A percentile compares a stretch with the other conserved stretches of the same genome.
Conservation (phyloP, 1,139 yeast genomes). For the Pichia sp. region DNA sequence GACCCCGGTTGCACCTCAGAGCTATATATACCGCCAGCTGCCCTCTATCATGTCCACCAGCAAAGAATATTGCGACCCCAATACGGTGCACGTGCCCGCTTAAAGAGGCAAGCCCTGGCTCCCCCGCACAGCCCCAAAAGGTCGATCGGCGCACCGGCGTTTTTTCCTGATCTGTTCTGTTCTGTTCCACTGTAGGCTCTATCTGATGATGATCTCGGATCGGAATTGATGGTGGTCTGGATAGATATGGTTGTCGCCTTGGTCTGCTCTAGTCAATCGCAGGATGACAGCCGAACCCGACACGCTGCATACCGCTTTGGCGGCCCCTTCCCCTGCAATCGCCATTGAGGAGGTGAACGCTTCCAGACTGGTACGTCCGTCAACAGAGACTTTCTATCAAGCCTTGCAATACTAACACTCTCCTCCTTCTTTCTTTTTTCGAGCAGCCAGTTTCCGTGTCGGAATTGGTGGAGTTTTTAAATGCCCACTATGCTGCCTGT, state of each 20-base stretch:
- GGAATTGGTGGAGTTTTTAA: constrained; percentile 1
- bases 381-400: too few species aligned
- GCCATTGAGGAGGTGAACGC: not conserved
- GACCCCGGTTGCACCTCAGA: not conserved
- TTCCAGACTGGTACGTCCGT: not conserved
- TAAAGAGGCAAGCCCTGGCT: not conserved
- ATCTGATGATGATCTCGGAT: too few species aligned
- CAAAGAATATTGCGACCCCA: not conserved
- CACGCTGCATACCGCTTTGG: not conserved
- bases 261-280: too few species aligned
- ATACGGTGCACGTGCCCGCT: not conserved
- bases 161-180: too few species aligned
- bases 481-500: not conserved
- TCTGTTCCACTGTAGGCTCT: too few species aligned
- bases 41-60: not conserved
- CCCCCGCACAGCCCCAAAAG: not conserved
- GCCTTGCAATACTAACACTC: not conserved
- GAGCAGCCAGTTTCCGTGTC: constrained; percentile 1
- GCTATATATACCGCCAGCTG: not conserved
- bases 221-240: too few species aligned
- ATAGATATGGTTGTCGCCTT: too few species aligned
- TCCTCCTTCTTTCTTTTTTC: not conserved
- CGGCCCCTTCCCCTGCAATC: not conserved
- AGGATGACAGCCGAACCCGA: not conserved
- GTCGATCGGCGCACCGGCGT: not conserved